These are phyloP conservation scores for Alternaria gaisen DNA, from an alignment of 2,329 filamentous ascomycete genomes.

Conservation along the genomic window DNA sequence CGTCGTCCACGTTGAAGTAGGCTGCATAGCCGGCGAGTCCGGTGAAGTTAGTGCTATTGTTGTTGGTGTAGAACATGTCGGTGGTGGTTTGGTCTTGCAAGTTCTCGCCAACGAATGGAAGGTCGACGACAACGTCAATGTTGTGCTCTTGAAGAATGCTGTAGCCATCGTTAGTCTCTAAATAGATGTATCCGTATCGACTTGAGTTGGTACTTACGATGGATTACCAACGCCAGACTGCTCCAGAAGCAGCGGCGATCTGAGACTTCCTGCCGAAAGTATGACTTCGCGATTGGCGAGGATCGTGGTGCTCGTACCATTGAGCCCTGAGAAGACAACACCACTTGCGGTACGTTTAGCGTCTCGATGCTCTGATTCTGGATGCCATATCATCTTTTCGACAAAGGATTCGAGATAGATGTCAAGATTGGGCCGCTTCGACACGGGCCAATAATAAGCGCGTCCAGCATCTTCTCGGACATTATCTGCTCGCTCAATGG, in stretches of 20 bases:
- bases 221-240: slow-evolving; percentile 1
- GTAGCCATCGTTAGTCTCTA: background rate
- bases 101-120: slow-evolving; percentile 5
- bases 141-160: background rate
- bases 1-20: background rate
- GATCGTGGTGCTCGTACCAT: background rate
- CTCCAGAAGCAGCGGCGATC: slow-evolving; percentile 3
- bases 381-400: slow-evolving; percentile 3
- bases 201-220: background rate
- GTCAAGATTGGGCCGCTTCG: slow-evolving; percentile 4
- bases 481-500: too few relatives aligned
- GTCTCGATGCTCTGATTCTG: background rate
- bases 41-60: slow-evolving; percentile 4
- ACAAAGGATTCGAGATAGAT: slow-evolving; percentile 3
- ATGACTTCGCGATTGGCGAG: slow-evolving; percentile 4
- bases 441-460: background rate
- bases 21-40: slow-evolving; percentile 2
- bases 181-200: background rate
- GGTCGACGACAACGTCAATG: slow-evolving; percentile 1
- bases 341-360: background rate
- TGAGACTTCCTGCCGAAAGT: slow-evolving; percentile 4
- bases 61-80: slow-evolving; percentile 2
- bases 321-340: background rate
- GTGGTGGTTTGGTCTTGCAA: slow-evolving; percentile 4
- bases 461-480: slow-evolving; percentile 3